Percentiles rank a stretch among this genome's conserved stretches.
phyloP scores from a whole-genome alignment of 495 filamentous ascomycete species.

The Elasticomyces elasticus region DNA sequence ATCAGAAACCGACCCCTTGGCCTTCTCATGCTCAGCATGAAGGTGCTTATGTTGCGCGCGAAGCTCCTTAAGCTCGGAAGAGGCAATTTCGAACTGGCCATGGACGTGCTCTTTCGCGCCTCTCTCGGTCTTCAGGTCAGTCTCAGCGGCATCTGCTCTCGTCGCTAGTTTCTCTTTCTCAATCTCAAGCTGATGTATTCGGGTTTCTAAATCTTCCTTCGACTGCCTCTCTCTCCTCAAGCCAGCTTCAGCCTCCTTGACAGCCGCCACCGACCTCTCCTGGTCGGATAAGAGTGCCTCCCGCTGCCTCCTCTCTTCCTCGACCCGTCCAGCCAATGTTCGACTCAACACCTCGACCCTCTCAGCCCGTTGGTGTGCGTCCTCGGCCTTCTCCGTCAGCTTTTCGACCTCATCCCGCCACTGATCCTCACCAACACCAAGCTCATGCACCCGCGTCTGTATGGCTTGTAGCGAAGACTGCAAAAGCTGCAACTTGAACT shows the following conservation, averaged over 20 bases:
- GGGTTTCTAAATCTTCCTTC: not conserved
- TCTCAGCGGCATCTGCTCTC: not conserved
- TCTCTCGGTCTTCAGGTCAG: not conserved
- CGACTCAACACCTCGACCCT: not conserved
- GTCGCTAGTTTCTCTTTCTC: not conserved
- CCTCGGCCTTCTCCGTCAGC: not conserved
- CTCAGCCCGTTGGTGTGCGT: not conserved
- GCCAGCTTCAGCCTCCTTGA: not conserved
- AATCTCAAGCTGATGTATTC: not conserved
- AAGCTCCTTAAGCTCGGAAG: not conserved
- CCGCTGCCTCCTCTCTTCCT: not conserved
- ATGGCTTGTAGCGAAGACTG: not conserved
- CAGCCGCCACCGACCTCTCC: not conserved
- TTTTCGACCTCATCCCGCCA: not conserved
- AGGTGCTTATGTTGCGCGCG: not conserved
- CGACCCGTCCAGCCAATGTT: not conserved
- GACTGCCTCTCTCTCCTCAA: not conserved
- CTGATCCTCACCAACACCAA: not conserved
- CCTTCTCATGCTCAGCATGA: not conserved
- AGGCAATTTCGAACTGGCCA: not conserved
- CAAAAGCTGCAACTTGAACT: not conserved
- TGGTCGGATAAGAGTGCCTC: not conserved
- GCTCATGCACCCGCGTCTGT: not conserved
- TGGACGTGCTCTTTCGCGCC: not conserved
- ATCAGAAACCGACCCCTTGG: not conserved